Percentiles rank a stretch among this genome's conserved stretches.
phyloP scores from a whole-genome alignment of 1,284 basidiomycete genomes.

The Bjerkandera adusta region DNA sequence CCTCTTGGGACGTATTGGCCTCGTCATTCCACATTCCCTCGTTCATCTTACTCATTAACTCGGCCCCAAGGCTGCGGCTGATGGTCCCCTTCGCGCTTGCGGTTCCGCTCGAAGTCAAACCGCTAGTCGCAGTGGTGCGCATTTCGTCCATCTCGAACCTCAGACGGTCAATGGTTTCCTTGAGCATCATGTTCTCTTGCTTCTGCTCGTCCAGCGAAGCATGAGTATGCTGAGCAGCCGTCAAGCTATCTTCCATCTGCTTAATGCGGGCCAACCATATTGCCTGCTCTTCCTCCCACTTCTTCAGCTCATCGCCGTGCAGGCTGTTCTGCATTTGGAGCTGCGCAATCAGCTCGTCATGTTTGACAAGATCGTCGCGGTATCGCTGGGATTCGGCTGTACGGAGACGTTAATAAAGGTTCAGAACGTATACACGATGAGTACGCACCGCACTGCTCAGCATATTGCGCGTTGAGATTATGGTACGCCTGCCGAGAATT shows the following conservation, averaged over 20 bases:
- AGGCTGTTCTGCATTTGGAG: slow-evolving; percentile 55
- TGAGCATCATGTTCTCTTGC: slow-evolving; percentile 85
- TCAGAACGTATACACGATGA: slow-evolving; percentile 1
- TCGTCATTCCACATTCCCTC: slow-evolving; percentile 41
- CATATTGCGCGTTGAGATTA: slow-evolving; percentile 79
- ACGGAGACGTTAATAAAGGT: slow-evolving; percentile 4
- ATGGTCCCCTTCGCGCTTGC: slow-evolving; percentile 56
- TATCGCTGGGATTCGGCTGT: slow-evolving; percentile 76
- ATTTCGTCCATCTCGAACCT: slow-evolving; percentile 90
- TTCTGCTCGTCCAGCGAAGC: slow-evolving; percentile 82
- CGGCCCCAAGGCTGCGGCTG: slow-evolving; percentile 79
- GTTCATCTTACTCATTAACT: slow-evolving; percentile 65
- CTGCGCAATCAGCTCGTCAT: slow-evolving; percentile 70
- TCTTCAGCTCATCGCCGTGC: slow-evolving; percentile 60
- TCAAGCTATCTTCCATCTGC: slow-evolving; percentile 66
- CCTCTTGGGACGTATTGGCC: slow-evolving; percentile 36
- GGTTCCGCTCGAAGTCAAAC: slow-evolving; percentile 32
- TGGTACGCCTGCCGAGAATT: slow-evolving; percentile 66
- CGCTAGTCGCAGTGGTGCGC: slow-evolving; percentile 47
- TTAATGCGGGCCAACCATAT: slow-evolving; percentile 66
- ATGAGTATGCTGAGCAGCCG: slow-evolving; percentile 65
- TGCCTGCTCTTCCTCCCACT: slow-evolving; percentile 63
- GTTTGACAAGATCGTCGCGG: slow-evolving; percentile 66
- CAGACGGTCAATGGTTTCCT: slow-evolving; percentile 92
- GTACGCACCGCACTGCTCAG: slow-evolving; percentile 74